These are phyloP conservation scores for Nevesoporus exiguus DNA, from an alignment of 768 basidiomycete genomes.

Conservation along the genomic window DNA sequence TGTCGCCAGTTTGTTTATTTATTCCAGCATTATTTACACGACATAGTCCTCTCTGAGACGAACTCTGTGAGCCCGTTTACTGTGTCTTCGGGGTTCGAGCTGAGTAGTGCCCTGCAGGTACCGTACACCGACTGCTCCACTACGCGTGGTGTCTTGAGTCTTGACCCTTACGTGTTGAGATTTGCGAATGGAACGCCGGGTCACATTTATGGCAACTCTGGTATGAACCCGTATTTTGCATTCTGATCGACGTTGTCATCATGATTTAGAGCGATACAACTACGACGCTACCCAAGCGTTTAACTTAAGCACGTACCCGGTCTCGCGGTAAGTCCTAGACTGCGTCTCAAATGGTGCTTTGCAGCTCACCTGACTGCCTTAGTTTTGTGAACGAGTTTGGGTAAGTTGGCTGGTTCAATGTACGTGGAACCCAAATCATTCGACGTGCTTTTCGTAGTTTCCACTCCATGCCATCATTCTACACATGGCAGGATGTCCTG, in stretches of 20 bases:
- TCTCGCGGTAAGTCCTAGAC: conserved; percentile 35
- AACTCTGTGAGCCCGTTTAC: conserved; percentile 37
- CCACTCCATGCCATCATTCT: conserved; percentile 63
- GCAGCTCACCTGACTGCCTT: not conserved
- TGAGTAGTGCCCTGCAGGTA: conserved; percentile 32
- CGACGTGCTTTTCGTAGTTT: conserved; percentile 34
- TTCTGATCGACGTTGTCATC: not conserved
- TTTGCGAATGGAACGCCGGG: conserved; percentile 50
- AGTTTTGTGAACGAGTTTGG: conserved; percentile 62
- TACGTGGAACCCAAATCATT: not conserved
- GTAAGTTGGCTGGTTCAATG: conserved; percentile 24
- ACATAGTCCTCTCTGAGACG: conserved; percentile 44
- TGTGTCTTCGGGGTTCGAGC: not conserved
- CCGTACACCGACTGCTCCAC: conserved; percentile 61
- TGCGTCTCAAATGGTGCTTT: not conserved
- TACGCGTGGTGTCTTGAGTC: conserved; percentile 52
- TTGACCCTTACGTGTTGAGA: conserved; percentile 52
- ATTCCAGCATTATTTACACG: conserved; percentile 51
- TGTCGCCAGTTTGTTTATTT: conserved; percentile 42
- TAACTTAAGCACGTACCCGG: conserved; percentile 51
- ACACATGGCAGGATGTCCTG: conserved; percentile 57
- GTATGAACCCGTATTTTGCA: conserved; percentile 25
- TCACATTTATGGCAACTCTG: conserved; percentile 54
- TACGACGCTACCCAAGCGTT: conserved; percentile 53
- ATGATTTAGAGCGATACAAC: conserved; percentile 48